Evolutionary conservation across 1,284 basidiomycete genomes (phyloP).

Genomic region (Moesziomyces sp.): DNA sequence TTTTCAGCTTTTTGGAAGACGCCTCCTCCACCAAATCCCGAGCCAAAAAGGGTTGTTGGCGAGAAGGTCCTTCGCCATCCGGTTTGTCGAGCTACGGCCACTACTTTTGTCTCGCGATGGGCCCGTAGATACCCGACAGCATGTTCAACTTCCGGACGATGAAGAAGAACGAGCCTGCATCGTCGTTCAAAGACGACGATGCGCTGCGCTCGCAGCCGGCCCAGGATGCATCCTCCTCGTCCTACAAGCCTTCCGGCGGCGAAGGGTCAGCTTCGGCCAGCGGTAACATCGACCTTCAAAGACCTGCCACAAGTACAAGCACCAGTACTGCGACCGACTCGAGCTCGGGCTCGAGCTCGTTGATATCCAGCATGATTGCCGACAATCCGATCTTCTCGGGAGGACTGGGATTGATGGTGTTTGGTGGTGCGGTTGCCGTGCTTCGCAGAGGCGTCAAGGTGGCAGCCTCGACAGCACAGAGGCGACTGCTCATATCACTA

Average conservation of each 20-base stretch:
- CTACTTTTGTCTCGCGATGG: background rate
- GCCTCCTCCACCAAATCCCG: conserved; percentile 11
- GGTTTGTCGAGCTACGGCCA: background rate
- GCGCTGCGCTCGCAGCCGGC: background rate
- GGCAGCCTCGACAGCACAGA: conserved; percentile 80
- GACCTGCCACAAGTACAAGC: background rate
- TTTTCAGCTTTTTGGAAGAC: background rate
- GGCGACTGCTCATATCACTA: conserved; percentile 90
- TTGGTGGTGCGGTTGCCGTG: conserved; percentile 60
- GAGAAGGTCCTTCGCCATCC: conserved; percentile 1
- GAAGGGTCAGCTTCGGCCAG: background rate
- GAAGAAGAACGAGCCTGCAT: conserved; percentile 23
- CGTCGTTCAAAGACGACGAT: conserved; percentile 6
- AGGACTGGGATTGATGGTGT: conserved; percentile 65
- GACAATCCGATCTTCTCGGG: conserved; percentile 65
- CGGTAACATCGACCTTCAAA: background rate
- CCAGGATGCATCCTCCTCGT: background rate
- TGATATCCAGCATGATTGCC: conserved; percentile 39
- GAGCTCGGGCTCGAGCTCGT: conserved; percentile 21
- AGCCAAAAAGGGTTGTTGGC: background rate
- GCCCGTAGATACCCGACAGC: background rate
- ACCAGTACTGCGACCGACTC: background rate
- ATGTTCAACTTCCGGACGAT: conserved; percentile 35
- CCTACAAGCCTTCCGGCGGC: background rate
- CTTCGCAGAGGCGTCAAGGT: conserved; percentile 72